Evolutionary conservation across 768 basidiomycete species (phyloP).

Genomic region (Ramaria sp.): DNA sequence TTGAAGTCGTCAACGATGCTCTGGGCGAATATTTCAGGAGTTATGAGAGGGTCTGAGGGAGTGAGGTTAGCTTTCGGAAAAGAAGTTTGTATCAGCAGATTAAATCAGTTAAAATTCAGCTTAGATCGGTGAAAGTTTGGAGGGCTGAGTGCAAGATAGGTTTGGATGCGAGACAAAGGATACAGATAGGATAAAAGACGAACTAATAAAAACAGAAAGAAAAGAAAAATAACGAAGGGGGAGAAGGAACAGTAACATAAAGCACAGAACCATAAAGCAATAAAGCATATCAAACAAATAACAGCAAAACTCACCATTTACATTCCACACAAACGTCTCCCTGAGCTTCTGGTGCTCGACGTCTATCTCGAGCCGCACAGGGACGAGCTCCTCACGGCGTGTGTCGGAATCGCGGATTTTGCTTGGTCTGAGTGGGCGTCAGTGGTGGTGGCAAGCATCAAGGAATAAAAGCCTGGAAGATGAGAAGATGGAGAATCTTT

Average conservation of each 20-base stretch:
- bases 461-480: too few species aligned
- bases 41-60: conserved; percentile 68
- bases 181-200: too few species aligned
- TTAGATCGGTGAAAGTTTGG: background rate
- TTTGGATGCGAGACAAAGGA: too few species aligned
- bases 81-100: too few species aligned
- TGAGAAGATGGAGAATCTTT: too few species aligned
- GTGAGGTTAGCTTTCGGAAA: background rate
- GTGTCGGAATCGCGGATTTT: conserved; percentile 41
- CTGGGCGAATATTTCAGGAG: conserved; percentile 84
- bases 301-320: conserved; percentile 56
- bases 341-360: conserved; percentile 89
- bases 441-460: too few species aligned
- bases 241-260: background rate
- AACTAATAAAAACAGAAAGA: too few species aligned
- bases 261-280: too few species aligned
- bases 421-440: conserved; percentile 37
- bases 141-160: background rate
- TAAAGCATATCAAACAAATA: background rate
- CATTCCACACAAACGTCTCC: conserved; percentile 96
- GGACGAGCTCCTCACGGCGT: conserved; percentile 74
- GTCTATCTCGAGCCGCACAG: conserved; percentile 93
- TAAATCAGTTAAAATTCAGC: background rate
- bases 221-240: too few species aligned
- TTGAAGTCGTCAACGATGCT: conserved; percentile 85